Base-by-base conservation (phyloP, 2,329 filamentous ascomycete species). In the Coleophoma cylindrospora region DNA sequence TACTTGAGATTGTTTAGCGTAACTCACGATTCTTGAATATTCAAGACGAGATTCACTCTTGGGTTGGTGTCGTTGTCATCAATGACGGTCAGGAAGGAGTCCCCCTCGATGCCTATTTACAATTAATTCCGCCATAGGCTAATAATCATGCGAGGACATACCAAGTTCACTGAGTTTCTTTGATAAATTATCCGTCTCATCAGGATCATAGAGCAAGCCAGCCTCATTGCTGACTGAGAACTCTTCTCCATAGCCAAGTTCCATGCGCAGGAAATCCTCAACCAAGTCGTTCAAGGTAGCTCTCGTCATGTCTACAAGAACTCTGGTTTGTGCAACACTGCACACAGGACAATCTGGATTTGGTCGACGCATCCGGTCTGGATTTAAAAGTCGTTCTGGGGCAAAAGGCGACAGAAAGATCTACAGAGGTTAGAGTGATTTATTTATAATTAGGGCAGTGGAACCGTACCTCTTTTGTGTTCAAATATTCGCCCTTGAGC, bases 281-380 rank as follows among this genome's bases (percentile, higher is more conserved):
- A 97, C 86, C 3, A 99, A 68, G 58, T 96, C 83, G 34, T 83
- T 78, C 8, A 99, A 72, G 0, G 88, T 96, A 2, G 89, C 87
- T 50, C 79, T 76, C 27, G 78, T 76, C 14, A 86, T 70, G 62
- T 96, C 87, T 10, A 89, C 82, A 21, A 79, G 74, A 1, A 91
- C 70, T 34, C 78, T 81, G 2, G 79, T 79, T 60, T 89, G 83
- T 53, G 82, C 84, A 17, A 88, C 83, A 51, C 89, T 81, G 67
- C 94, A 99, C 11, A 95, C 86, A 12, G 87, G 83, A 60, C 94
- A 99, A 9, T 87, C 77, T 0, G 86, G 86, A 57, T 95, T 94
- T 0, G 94, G 92, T 17, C 75, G 62, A 36, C 80, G 71, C 21
- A 74, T 72, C 48, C 70, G 72, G 56, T 83, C 80, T 0, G 80